Percentiles rank a stretch among this genome's conserved stretches.
Evolutionary conservation across 495 filamentous ascomycete genomes (phyloP).

Genomic region (Sporormia fimetaria): DNA sequence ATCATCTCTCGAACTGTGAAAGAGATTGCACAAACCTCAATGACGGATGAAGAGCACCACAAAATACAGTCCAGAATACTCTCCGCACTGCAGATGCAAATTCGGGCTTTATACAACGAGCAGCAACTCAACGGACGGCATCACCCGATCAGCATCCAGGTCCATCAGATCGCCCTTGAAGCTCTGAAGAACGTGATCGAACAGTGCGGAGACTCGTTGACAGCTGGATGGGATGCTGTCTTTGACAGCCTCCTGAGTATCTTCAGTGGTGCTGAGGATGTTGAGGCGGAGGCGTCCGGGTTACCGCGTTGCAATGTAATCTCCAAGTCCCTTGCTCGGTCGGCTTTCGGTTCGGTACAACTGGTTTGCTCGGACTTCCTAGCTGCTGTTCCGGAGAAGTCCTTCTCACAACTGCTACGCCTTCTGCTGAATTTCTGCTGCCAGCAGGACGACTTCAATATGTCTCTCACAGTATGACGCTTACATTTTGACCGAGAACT

Average conservation of each 20-base stretch:
- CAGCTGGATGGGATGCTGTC: conserved; percentile 69
- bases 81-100: conserved; percentile 48
- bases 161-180: conserved; percentile 73
- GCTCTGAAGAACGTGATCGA: conserved; percentile 73
- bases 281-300: no score
- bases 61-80: conserved; percentile 61
- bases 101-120: conserved; percentile 41
- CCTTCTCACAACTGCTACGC: conserved; percentile 74
- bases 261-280: conserved; percentile 40
- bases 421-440: conserved; percentile 77
- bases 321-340: conserved; percentile 63
- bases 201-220: conserved; percentile 73
- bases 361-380: conserved; percentile 93
- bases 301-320: conserved; percentile 25
- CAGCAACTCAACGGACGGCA: conserved; percentile 39
- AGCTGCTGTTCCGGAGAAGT: conserved; percentile 60
- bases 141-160: conserved; percentile 62
- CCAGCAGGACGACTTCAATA: conserved; percentile 86
- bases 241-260: conserved; percentile 80
- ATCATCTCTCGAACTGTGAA: conserved; percentile 61
- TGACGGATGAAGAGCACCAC: conserved; percentile 25
- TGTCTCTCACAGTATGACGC: conserved; percentile 65
- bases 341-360: conserved; percentile 78
- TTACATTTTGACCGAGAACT: not conserved
- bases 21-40: conserved; percentile 42